Evolutionary conservation across 352 stramenopile genomes (phyloP).

Genomic region (Globisporangium cylindrosporum): DNA sequence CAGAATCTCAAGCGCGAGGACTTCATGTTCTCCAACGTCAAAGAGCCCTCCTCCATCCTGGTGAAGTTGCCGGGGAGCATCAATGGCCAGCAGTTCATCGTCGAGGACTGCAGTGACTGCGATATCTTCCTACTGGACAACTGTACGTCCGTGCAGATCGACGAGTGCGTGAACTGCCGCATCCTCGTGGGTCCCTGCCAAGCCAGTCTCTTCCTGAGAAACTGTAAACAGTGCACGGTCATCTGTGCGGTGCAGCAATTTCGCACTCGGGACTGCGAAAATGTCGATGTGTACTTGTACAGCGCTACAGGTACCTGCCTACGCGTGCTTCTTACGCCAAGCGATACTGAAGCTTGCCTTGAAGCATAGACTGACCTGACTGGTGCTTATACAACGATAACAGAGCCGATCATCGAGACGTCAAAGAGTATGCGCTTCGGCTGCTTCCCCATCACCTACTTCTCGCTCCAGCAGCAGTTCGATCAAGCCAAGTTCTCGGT

Average conservation of each 20-base stretch:
- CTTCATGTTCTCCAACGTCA: constrained; percentile 57
- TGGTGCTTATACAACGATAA: too few species aligned
- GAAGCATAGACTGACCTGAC: background rate
- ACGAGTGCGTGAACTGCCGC: constrained; percentile 64
- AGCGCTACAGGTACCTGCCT: constrained; percentile 39
- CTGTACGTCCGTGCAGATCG: constrained; percentile 76
- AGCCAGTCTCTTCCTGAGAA: constrained; percentile 66
- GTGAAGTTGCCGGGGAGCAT: constrained; percentile 58
- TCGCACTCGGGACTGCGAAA: constrained; percentile 59
- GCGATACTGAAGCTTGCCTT: background rate
- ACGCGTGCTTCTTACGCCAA: background rate
- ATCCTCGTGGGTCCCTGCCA: constrained; percentile 71
- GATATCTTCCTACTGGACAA: constrained; percentile 79
- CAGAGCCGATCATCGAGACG: constrained; percentile 73
- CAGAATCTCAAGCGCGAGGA: constrained; percentile 66
- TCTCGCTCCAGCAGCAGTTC: constrained; percentile 69
- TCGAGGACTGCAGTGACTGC: constrained; percentile 69
- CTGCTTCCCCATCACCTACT: constrained; percentile 66
- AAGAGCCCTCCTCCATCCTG: constrained; percentile 32
- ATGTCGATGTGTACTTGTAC: constrained; percentile 67
- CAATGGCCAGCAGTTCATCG: constrained; percentile 78
- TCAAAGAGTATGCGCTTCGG: constrained; percentile 56
- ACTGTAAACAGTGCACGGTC: constrained; percentile 62
- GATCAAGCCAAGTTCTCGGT: constrained; percentile 63
- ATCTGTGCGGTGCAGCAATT: constrained; percentile 74